Percentiles rank a stretch among this genome's conserved stretches.
phyloP scores from a whole-genome alignment of 441 rosid species.

The Corymbia calophylla region DNA sequence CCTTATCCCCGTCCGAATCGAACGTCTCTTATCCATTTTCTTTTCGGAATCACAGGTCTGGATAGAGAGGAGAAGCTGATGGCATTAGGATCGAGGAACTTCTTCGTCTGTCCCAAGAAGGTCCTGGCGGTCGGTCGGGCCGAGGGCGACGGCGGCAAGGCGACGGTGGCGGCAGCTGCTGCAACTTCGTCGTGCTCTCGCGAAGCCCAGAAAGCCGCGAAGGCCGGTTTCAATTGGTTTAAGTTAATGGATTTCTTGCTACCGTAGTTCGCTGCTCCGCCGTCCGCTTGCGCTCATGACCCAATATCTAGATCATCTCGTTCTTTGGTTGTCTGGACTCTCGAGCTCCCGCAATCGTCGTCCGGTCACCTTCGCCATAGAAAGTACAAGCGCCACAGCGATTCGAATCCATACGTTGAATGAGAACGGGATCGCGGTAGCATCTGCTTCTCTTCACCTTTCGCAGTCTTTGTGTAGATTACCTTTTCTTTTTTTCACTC shows the following conservation, averaged over 20 bases:
- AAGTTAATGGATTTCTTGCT: background rate
- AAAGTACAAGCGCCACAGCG: background rate
- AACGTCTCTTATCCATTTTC: background rate
- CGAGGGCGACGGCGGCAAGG: background rate
- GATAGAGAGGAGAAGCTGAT: constrained; percentile 7
- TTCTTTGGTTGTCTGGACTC: background rate
- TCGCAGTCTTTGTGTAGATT: background rate
- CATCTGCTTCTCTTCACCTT: background rate
- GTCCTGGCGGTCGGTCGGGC: background rate
- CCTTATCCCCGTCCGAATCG: background rate
- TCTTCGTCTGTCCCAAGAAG: constrained; percentile 6
- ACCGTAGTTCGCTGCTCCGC: background rate
- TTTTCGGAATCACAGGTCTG: background rate
- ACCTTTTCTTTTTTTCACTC: background rate
- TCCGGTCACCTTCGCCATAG: background rate
- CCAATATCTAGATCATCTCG: background rate
- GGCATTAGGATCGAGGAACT: constrained; percentile 11
- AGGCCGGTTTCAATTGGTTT: background rate
- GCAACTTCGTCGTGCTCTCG: background rate
- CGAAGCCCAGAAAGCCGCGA: background rate
- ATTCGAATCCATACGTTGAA: background rate
- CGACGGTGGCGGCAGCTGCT: background rate
- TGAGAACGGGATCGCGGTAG: background rate
- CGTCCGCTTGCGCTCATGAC: background rate
- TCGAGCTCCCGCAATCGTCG: background rate